Percentiles rank a stretch among this genome's conserved stretches.
phyloP scores from a whole-genome alignment of 2,329 filamentous ascomycete species.

The Zasmidium angulare region DNA sequence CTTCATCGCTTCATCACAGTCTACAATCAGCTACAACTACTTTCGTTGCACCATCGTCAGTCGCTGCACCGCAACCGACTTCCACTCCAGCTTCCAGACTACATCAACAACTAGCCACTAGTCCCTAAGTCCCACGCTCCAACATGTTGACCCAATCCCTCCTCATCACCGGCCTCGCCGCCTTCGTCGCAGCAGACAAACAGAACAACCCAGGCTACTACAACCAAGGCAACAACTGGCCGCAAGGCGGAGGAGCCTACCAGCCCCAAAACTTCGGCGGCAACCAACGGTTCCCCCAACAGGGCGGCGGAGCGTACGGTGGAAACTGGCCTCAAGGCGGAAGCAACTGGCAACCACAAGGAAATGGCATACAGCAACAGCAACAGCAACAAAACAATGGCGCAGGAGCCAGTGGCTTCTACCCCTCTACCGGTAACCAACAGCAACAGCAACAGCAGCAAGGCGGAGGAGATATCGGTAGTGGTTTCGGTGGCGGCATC shows the following conservation, averaged over 20 bases:
- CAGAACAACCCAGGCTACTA: neutral
- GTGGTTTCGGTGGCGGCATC: neutral
- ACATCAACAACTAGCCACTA: neutral
- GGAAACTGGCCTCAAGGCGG: neutral
- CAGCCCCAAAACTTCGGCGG: neutral
- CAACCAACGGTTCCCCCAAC: neutral
- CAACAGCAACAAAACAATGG: neutral
- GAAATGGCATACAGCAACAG: neutral
- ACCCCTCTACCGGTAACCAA: neutral
- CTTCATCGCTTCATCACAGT: neutral
- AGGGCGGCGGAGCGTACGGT: neutral
- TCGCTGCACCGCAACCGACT: neutral
- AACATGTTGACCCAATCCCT: slow-evolving; percentile 1
- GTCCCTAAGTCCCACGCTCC: neutral
- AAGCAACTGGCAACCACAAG: neutral
- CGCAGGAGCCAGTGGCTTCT: neutral
- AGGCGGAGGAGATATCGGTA: neutral
- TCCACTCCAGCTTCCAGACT: neutral
- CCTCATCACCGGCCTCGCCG: slow-evolving; percentile 1
- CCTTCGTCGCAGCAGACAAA: neutral
- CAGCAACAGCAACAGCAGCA: neutral
- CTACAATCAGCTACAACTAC: neutral
- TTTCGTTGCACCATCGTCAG: neutral
- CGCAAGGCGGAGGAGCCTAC: slow-evolving; percentile 1
- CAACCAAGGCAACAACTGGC: neutral